phyloP scores from a whole-genome alignment of 202 grass and related monocot genomes.

The Dendrocalamus latiflorus region DNA sequence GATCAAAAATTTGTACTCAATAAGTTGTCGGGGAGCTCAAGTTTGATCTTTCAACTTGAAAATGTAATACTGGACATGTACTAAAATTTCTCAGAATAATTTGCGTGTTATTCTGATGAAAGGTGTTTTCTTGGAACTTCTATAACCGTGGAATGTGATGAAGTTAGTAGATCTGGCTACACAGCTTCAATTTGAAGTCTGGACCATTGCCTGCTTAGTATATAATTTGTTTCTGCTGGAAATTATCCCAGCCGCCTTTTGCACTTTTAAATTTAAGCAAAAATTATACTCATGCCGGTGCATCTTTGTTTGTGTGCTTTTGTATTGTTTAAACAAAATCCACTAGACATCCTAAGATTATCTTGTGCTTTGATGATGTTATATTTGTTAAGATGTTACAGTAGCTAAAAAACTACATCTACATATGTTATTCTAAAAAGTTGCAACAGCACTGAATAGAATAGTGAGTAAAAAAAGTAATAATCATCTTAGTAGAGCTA shows the following conservation, averaged over 20 bases:
- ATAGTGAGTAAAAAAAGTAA: background rate
- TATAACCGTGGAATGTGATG: background rate
- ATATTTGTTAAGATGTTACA: background rate
- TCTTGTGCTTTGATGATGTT: background rate
- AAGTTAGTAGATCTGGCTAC: background rate
- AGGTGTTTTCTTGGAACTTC: background rate
- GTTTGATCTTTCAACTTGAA: slow-evolving; percentile 12
- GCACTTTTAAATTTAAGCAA: background rate
- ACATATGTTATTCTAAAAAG: slow-evolving; percentile 2
- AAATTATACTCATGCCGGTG: background rate
- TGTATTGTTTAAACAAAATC: background rate
- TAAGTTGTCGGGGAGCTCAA: background rate
- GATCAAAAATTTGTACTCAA: background rate
- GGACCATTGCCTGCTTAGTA: background rate
- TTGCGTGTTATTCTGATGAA: background rate
- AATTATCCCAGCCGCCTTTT: background rate
- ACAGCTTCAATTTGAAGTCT: slow-evolving; percentile 10
- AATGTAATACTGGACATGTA: background rate
- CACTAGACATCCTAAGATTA: background rate
- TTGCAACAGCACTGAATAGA: background rate
- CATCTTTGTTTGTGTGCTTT: slow-evolving; percentile 5
- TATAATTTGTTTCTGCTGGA: slow-evolving; percentile 4
- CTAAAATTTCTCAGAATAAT: slow-evolving; percentile 4
- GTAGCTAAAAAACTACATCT: background rate
- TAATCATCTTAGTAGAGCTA: background rate